Conservation (phyloP, 768 basidiomycete genomes). For the Pholiota conissans region DNA sequence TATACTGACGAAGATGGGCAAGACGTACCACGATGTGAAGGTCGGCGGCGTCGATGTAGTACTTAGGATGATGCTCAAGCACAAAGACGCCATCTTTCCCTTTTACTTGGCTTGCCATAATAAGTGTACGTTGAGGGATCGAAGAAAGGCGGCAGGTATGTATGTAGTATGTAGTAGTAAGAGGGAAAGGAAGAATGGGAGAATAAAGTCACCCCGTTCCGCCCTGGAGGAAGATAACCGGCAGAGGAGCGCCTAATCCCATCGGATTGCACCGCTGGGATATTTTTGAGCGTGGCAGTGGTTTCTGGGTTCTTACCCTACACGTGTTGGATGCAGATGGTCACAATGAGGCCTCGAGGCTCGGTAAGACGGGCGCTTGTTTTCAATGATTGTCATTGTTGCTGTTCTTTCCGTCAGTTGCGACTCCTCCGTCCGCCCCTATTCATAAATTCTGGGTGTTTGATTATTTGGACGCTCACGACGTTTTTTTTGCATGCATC, state of each 20-base stretch:
- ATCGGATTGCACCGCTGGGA: conserved; percentile 1
- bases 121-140: too few species aligned
- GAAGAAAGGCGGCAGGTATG: too few species aligned
- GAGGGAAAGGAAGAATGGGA: neutral
- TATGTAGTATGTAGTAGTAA: neutral
- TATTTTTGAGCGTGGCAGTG: conserved; percentile 1
- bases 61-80: conserved; percentile 8
- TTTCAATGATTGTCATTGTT: neutral
- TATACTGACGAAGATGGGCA: neutral
- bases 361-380: conserved; percentile 11
- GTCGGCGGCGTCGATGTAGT: conserved; percentile 23
- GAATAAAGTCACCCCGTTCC: neutral
- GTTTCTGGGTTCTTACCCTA: neutral
- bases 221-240: neutral
- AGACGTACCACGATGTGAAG: conserved; percentile 22
- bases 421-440: too few species aligned
- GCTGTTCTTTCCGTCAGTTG: too few species aligned
- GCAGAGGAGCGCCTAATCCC: neutral
- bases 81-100: conserved; percentile 5
- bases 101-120: too few species aligned
- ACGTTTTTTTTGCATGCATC: too few species aligned
- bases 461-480: too few species aligned
- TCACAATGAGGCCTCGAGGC: neutral
- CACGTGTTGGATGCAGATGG: conserved; percentile 11
- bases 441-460: too few species aligned